These are phyloP conservation scores for Tanacetum coccineum DNA, from an alignment of 129 eudicot genomes.

Conservation along the genomic window DNA sequence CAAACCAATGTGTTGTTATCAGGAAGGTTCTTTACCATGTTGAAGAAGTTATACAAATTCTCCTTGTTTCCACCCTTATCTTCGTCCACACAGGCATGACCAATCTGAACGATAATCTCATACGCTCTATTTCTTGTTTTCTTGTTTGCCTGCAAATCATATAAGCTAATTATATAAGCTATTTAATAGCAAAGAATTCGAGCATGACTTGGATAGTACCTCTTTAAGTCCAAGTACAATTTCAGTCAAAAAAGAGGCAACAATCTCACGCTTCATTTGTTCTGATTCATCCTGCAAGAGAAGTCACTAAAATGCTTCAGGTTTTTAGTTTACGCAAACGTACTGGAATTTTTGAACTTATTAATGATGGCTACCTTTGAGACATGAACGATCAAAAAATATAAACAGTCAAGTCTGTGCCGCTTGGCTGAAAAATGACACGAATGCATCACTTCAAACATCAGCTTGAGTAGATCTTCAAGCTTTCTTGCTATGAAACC, in stretches of 20 bases:
- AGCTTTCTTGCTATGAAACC: slow-evolving; percentile 67
- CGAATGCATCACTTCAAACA: slow-evolving; percentile 83
- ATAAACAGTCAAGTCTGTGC: slow-evolving; percentile 82
- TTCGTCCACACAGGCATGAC: slow-evolving; percentile 88
- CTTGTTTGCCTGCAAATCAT: slow-evolving; percentile 62
- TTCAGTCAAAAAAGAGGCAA: slow-evolving; percentile 80
- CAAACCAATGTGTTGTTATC: background rate
- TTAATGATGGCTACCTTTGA: slow-evolving; percentile 49
- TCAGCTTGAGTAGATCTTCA: slow-evolving; percentile 58
- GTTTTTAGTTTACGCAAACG: background rate
- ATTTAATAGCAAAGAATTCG: background rate
- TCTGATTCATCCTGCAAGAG: slow-evolving; percentile 56
- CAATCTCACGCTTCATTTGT: slow-evolving; percentile 49
- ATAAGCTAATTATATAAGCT: too few species aligned
- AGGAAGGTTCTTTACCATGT: slow-evolving; percentile 51
- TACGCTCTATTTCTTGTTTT: slow-evolving; percentile 96
- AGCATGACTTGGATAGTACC: slow-evolving; percentile 41
- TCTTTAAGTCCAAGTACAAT: slow-evolving; percentile 90
- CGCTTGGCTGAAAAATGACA: slow-evolving; percentile 95
- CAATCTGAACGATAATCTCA: slow-evolving; percentile 89
- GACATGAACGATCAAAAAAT: slow-evolving; percentile 62
- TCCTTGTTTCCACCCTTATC: slow-evolving; percentile 70
- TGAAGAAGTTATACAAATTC: slow-evolving; percentile 56
- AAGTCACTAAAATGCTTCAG: background rate
- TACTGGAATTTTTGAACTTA: background rate